phyloP scores from a whole-genome alignment of 208 protist species.

The Zelonia costaricensis region DNA sequence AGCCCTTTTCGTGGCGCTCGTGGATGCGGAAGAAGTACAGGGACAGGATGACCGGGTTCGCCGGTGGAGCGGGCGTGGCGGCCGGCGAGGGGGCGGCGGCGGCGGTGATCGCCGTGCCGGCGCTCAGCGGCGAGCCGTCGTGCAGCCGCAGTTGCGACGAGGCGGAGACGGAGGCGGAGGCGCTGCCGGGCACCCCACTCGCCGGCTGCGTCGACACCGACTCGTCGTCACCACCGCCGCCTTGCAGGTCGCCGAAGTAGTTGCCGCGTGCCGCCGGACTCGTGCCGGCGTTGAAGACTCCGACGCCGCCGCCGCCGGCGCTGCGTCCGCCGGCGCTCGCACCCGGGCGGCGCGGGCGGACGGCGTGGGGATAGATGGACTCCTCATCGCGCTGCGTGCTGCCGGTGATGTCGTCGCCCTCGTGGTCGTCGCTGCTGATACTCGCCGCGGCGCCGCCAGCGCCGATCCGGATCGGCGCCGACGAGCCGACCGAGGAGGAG shows the following conservation, averaged over 20 bases:
- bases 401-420: slow-evolving; percentile 19
- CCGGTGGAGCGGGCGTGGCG: neutral
- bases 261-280: slow-evolving; percentile 21
- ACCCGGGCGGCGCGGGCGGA: slow-evolving; percentile 10
- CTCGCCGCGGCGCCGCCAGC: slow-evolving; percentile 2
- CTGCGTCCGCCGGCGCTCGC: slow-evolving; percentile 10
- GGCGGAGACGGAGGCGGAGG: no score
- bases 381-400: slow-evolving; percentile 25
- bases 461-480: slow-evolving; percentile 33
- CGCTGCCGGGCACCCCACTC: no score
- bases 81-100: neutral
- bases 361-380: slow-evolving; percentile 8
- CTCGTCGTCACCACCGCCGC: neutral
- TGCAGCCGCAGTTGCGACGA: no score
- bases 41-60: slow-evolving; percentile 45
- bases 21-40: slow-evolving; percentile 86
- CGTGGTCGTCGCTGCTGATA: slow-evolving; percentile 19
- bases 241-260: slow-evolving; percentile 23
- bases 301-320: slow-evolving; percentile 5
- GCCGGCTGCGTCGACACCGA: slow-evolving; percentile 3
- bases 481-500: slow-evolving; percentile 7
- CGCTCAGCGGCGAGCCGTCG: neutral
- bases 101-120: neutral
- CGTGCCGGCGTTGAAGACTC: slow-evolving; percentile 5
- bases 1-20: slow-evolving; percentile 79